A percentile compares a stretch with the other conserved stretches of the same genome.
These are phyloP conservation scores for Fennellomyces sp. DNA, from an alignment of 371 early-diverging fungal genomes.

Conservation along the genomic window DNA sequence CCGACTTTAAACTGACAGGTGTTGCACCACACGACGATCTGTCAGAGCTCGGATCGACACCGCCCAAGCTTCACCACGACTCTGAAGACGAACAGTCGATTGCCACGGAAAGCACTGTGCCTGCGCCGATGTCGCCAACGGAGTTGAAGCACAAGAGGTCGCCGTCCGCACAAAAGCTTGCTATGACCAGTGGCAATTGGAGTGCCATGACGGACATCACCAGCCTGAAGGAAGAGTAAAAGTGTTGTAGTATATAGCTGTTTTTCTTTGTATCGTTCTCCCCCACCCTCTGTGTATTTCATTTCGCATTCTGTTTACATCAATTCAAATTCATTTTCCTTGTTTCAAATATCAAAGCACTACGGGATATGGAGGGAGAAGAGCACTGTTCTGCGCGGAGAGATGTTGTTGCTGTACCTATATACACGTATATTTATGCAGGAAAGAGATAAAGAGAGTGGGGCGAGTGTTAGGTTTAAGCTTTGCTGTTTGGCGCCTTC, in stretches of 20 bases:
- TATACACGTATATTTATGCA: no score
- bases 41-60: neutral
- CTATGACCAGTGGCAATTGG: neutral
- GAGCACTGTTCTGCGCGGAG: no score
- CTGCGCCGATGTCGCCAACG: neutral
- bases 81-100: constrained; percentile 9
- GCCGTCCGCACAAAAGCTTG: neutral
- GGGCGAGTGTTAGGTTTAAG: no score
- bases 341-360: no score
- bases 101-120: neutral
- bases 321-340: neutral
- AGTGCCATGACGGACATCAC: neutral
- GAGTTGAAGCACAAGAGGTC: neutral
- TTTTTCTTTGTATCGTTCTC: no score
- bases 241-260: no score
- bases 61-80: neutral
- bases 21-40: neutral
- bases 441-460: no score
- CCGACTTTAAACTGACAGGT: constrained; percentile 3
- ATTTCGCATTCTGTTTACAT: neutral
- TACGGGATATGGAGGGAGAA: no score
- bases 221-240: neutral
- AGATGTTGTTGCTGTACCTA: no score
- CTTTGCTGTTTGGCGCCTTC: neutral
- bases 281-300: neutral